phyloP scores from a whole-genome alignment of 495 filamentous ascomycete genomes.

The Penicillium fimorum region DNA sequence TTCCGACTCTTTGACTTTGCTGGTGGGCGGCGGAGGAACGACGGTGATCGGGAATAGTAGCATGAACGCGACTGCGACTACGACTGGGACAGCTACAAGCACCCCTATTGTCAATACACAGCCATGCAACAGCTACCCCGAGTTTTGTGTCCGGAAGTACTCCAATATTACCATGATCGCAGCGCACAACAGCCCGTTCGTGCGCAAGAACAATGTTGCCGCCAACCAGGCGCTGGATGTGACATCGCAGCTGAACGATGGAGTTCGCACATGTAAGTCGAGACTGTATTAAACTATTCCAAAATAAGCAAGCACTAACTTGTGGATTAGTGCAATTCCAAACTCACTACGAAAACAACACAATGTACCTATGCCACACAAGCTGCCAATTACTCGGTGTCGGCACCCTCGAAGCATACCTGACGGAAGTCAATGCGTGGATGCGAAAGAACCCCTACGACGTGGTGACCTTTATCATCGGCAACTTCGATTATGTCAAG shows the following conservation, averaged over 20 bases:
- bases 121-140: slow-evolving; percentile 84
- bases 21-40: slow-evolving; percentile 36
- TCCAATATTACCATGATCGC: slow-evolving; percentile 88
- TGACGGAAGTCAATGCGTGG: slow-evolving; percentile 69
- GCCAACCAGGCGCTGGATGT: slow-evolving; percentile 76
- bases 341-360: slow-evolving; percentile 65
- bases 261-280: slow-evolving; percentile 71
- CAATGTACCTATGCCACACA: slow-evolving; percentile 69
- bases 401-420: slow-evolving; percentile 73
- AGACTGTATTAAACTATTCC: too few relatives aligned
- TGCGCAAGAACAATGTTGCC: slow-evolving; percentile 61
- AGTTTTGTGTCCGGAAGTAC: slow-evolving; percentile 78
- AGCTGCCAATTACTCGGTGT: slow-evolving; percentile 76
- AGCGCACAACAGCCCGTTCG: slow-evolving; percentile 87
- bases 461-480: slow-evolving; percentile 85
- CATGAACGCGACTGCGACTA: slow-evolving; percentile 39
- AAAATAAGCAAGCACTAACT: slow-evolving; percentile 6
- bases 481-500: slow-evolving; percentile 70
- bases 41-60: slow-evolving; percentile 46
- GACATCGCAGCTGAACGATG: slow-evolving; percentile 75
- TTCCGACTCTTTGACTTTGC: slow-evolving; percentile 38
- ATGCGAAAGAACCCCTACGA: slow-evolving; percentile 77
- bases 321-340: slow-evolving; percentile 72
- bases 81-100: slow-evolving; percentile 38
- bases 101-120: slow-evolving; percentile 63